Conservation (phyloP, 331 rosid genomes). For the Stylosanthes scabra region DNA sequence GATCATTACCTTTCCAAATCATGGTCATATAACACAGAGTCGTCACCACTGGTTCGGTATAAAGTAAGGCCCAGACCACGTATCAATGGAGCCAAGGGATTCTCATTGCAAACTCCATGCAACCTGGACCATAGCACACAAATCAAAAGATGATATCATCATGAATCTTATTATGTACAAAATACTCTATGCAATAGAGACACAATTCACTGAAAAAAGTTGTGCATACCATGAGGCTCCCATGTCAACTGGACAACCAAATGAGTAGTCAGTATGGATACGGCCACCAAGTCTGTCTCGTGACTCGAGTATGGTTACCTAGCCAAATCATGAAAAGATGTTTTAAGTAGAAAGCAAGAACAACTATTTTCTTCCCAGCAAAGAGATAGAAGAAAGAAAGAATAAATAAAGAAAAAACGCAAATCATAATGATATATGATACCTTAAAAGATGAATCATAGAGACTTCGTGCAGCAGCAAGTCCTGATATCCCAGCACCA, state of each 20-base stretch:
- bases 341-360: slow-evolving; percentile 26
- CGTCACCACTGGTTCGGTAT: slow-evolving; percentile 68
- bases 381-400: slow-evolving; percentile 6
- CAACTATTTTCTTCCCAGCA: background rate
- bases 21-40: slow-evolving; percentile 70
- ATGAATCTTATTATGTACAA: background rate
- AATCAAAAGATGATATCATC: background rate
- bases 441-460: slow-evolving; percentile 75
- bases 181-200: slow-evolving; percentile 11
- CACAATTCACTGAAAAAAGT: slow-evolving; percentile 4
- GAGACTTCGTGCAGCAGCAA: slow-evolving; percentile 74
- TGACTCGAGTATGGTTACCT: slow-evolving; percentile 74
- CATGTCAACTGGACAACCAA: slow-evolving; percentile 82
- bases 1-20: slow-evolving; percentile 64
- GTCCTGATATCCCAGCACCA: slow-evolving; percentile 80
- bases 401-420: background rate
- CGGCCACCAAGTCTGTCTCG: slow-evolving; percentile 78
- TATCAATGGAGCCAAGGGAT: slow-evolving; percentile 79
- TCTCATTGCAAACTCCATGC: slow-evolving; percentile 82
- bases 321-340: slow-evolving; percentile 44
- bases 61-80: slow-evolving; percentile 57
- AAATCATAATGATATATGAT: slow-evolving; percentile 18
- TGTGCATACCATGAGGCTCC: slow-evolving; percentile 70
- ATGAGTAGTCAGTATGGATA: slow-evolving; percentile 69
- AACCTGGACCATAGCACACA: slow-evolving; percentile 50